Percentiles rank a stretch among this genome's conserved stretches.
Conservation (phyloP, 805 yeast genomes). For the Candida sithepensis region DNA sequence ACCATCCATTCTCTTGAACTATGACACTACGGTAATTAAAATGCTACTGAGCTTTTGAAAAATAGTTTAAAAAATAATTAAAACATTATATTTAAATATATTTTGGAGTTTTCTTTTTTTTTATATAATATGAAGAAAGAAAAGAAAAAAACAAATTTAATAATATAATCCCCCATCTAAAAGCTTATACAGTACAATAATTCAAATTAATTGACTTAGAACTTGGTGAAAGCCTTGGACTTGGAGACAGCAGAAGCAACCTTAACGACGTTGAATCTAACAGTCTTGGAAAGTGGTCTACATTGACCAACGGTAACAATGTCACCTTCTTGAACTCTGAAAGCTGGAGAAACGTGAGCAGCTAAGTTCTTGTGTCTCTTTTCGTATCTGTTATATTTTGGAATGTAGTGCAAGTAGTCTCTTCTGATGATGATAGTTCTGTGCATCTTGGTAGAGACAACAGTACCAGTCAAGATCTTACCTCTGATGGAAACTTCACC, state of each 20-base stretch:
- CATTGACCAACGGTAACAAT: slow-evolving; percentile 99
- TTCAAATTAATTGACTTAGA: slow-evolving; percentile 49
- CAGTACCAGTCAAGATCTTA: slow-evolving; percentile 98
- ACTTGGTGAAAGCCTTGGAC: slow-evolving; percentile 94
- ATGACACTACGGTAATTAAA: background rate
- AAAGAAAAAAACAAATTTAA: slow-evolving; percentile 4
- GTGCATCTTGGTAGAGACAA: slow-evolving; percentile 99
- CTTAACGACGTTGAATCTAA: slow-evolving; percentile 98
- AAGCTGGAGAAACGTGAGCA: slow-evolving; percentile 99
- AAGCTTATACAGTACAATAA: background rate
- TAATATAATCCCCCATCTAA: slow-evolving; percentile 3
- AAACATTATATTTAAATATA: slow-evolving; percentile 5
- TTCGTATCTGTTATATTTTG: slow-evolving; percentile 99
- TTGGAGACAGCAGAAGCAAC: slow-evolving; percentile 86
- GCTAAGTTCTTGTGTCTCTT: slow-evolving; percentile 99
- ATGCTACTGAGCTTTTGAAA: no score
- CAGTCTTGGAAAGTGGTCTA: slow-evolving; percentile 99
- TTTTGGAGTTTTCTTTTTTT: slow-evolving; percentile 2
- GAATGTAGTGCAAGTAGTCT: slow-evolving; percentile 99
- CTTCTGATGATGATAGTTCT: slow-evolving; percentile 99
- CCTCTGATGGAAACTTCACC: slow-evolving; percentile 99
- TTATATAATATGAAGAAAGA: background rate
- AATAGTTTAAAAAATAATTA: slow-evolving; percentile 1
- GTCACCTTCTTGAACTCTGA: slow-evolving; percentile 99
- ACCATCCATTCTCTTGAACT: background rate